Evolutionary conservation across 2,329 filamentous ascomycete genomes (phyloP), one percentile per base, ranked within the genome.

Genomic region (Davidsoniella virescens): DNA sequence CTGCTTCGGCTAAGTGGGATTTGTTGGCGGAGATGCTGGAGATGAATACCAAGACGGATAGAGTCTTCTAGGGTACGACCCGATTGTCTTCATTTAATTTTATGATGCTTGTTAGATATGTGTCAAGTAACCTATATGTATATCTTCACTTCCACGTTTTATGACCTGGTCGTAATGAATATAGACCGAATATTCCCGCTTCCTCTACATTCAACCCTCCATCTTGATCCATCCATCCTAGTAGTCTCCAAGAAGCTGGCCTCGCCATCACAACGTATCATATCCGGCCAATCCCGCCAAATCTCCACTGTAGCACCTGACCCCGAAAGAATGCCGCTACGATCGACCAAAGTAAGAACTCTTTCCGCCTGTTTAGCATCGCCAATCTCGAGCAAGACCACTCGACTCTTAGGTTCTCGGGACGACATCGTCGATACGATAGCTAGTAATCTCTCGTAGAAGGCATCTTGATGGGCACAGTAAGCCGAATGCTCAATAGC

Each of bases 11-110:
- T 29, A 76, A 80, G 60, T 90, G 87, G 83, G 85, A 92, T 63
- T 77, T 83, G 53, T 62, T 94, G 54, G 86, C 84, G 0, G 86
- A 94, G 62, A 84, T 82, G 68, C 63, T 94, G 42, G 82, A 88
- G 57, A 70, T 70, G 59, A 54, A 52, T 16, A 47, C 47, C 8
- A 44, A 23, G 18, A 50, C 48, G 17, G 48, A 38, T 25, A 41
- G 48, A 66, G 68, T 40, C 56, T 63, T 50, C 39, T 36, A 33
- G n/a, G 10, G 10, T 43, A 43, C 17, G 40, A 12, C 10, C n/a
- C 40, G 40, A 14, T 18, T 25, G 10, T 18, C 5, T 43, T 43
- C 9, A 20, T 29, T 16, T 44, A 16, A 17, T 26, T 26, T 33
- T 33, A 12, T 33, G 12, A 10, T 12, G 1, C 29, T 33, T 33